Base-by-base conservation (phyloP, 1,284 basidiomycete genomes). In the Paramarasmius palmivorus region DNA sequence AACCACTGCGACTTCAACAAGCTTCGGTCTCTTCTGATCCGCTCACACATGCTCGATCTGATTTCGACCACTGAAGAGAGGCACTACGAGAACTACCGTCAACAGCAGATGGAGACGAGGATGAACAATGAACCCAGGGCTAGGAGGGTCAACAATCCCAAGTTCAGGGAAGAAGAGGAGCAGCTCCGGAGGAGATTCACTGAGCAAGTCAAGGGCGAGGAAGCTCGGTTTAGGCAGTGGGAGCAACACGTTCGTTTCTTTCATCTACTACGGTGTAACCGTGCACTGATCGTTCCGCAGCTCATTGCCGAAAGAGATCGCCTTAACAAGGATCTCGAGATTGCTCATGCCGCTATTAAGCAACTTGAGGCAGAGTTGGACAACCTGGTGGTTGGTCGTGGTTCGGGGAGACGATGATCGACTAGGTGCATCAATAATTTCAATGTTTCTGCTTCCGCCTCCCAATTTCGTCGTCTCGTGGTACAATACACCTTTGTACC, bases 121-220 rank as follows among this genome's bases (percentile, higher is more conserved):
- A 99, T 99, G 77, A 97, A 95, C 63, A 96, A 96, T 62, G 97
- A 99, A 74, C 88, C 95, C 63, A 98, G 98, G 79, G 93, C 97
- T 64, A 96, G 95, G 84, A 98, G 98, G 79, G 81, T 95, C 61
- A 95, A 99, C 76, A 99, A 99, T 75, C 97, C 97, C 65, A 98
- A 98, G 77, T 99, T 97, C 87, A 96, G 96, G 80, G 97, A 99
- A 73, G 96, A 99, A 74, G 96, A 99, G 71, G 96, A 99, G 74
- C 81, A 87, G 59, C 83, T 99, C 60, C 81, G 96, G 66, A 98
- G 96, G 82, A 86, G 95, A 58, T 99, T 99, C 75, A 99, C 96
- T 32, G 97, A 99, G 73, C 96, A 99, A 78, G 97, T 99, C 82
- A 99, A 99, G 81, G 81, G 95, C 57, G 96, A 99, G 78, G 96